phyloP scores from a whole-genome alignment of 371 early-diverging fungal genomes.

The Mucor indicus region DNA sequence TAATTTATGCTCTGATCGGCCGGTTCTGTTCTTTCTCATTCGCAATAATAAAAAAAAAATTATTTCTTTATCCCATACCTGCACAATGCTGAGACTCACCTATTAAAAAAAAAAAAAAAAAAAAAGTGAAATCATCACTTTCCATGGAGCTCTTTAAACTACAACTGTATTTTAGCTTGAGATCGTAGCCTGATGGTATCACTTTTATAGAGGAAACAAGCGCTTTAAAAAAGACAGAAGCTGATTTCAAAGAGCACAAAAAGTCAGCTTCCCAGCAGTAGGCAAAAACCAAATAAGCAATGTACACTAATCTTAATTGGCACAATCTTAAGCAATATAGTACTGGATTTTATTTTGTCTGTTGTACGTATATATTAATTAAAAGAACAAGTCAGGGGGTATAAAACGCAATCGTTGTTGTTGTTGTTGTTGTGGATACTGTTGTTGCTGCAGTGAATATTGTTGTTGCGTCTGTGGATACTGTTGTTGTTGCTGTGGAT shows the following conservation, averaged over 20 bases:
- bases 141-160: too few species aligned
- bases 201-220: too few species aligned
- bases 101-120: not conserved
- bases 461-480: not conserved
- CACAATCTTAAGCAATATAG: not conserved
- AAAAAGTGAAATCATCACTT: too few species aligned
- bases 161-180: too few species aligned
- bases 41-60: constrained; percentile 8
- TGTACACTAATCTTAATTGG: not conserved
- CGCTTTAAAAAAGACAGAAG: too few species aligned
- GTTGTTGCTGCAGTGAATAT: not conserved
- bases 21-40: constrained; percentile 17
- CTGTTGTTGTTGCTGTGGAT: not conserved
- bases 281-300: too few species aligned
- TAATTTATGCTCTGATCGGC: constrained; percentile 26
- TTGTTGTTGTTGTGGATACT: not conserved
- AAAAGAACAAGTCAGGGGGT: constrained; percentile 40
- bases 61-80: too few species aligned
- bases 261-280: too few species aligned
- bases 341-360: not conserved
- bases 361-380: not conserved
- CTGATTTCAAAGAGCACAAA: too few species aligned
- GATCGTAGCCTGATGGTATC: too few species aligned
- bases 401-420: constrained; percentile 14
- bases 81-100: not conserved